phyloP scores from a whole-genome alignment of 176 grass and related monocot genomes.

The Ananas comosus region DNA sequence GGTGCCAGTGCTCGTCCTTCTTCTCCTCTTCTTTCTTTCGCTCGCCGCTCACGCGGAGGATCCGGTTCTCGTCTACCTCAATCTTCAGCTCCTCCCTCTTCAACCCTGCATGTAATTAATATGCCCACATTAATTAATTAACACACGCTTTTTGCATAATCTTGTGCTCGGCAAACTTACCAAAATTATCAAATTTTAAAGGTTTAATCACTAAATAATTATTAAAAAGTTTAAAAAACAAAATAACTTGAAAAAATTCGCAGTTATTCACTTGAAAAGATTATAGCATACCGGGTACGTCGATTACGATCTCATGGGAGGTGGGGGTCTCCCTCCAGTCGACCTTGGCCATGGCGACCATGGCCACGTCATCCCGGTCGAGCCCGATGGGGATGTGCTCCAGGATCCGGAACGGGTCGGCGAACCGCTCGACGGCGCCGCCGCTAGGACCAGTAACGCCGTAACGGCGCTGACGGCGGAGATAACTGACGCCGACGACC shows the following conservation, averaged over 20 bases:
- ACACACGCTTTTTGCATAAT: no score
- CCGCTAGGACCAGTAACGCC: neutral
- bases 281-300: slow-evolving; percentile 42
- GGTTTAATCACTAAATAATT: neutral
- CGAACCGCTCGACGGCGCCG: slow-evolving; percentile 18
- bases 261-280: neutral
- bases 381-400: slow-evolving; percentile 60
- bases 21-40: slow-evolving; percentile 47
- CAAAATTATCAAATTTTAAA: no score
- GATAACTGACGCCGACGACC: no score
- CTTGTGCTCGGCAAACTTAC: no score
- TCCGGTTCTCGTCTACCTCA: slow-evolving; percentile 72
- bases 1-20: slow-evolving; percentile 67
- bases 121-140: no score
- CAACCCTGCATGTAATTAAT: slow-evolving; percentile 24
- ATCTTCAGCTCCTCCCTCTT: slow-evolving; percentile 53
- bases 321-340: slow-evolving; percentile 71
- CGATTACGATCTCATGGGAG: slow-evolving; percentile 63
- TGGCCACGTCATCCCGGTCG: slow-evolving; percentile 49
- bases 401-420: slow-evolving; percentile 66
- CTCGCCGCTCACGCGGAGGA: slow-evolving; percentile 71
- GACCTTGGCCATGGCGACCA: slow-evolving; percentile 44
- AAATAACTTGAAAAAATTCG: neutral
- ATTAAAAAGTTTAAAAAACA: neutral
- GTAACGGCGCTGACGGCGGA: neutral